Evolutionary conservation across 495 filamentous ascomycete species (phyloP).

Genomic region (Viridothelium virens): DNA sequence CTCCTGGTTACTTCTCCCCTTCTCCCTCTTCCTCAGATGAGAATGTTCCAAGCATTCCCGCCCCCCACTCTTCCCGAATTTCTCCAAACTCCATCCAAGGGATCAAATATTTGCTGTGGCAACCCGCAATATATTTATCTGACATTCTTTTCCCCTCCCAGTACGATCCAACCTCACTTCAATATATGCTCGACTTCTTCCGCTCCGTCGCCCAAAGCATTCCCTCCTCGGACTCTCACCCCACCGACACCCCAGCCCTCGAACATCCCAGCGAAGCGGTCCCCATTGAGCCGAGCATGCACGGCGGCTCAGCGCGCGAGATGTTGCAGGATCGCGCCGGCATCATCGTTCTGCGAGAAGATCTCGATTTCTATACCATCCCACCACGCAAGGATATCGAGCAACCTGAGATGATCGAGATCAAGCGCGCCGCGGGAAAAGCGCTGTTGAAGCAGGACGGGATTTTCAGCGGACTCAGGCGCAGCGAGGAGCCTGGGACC

Average conservation of each 20-base stretch:
- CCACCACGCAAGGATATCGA: slow-evolving; percentile 80
- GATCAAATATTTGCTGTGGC: slow-evolving; percentile 31
- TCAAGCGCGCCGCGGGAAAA: slow-evolving; percentile 87
- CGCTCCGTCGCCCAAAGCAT: slow-evolving; percentile 91
- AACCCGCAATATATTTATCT: slow-evolving; percentile 49
- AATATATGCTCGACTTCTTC: slow-evolving; percentile 99
- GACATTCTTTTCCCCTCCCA: slow-evolving; percentile 48
- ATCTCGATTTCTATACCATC: slow-evolving; percentile 96
- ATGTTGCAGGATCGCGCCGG: slow-evolving; percentile 85
- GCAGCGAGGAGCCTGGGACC: slow-evolving; percentile 90
- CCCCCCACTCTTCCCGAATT: slow-evolving; percentile 30
- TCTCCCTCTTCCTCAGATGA: slow-evolving; percentile 23
- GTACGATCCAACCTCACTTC: slow-evolving; percentile 93
- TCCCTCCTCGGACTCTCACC: slow-evolving; percentile 58
- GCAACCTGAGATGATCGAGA: slow-evolving; percentile 86
- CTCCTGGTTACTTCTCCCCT: slow-evolving; percentile 25
- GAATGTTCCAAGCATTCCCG: slow-evolving; percentile 16
- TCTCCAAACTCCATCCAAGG: slow-evolving; percentile 29
- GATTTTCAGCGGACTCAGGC: slow-evolving; percentile 89
- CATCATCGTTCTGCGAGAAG: slow-evolving; percentile 94
- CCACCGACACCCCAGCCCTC: slow-evolving; percentile 44
- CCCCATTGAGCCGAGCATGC: slow-evolving; percentile 50
- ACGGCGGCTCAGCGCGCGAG: slow-evolving; percentile 60
- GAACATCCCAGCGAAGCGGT: slow-evolving; percentile 49
- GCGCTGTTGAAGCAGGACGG: slow-evolving; percentile 84